Evolutionary conservation across 345 rosid genomes (phyloP).

Genomic region (Nephelium lappaceum): DNA sequence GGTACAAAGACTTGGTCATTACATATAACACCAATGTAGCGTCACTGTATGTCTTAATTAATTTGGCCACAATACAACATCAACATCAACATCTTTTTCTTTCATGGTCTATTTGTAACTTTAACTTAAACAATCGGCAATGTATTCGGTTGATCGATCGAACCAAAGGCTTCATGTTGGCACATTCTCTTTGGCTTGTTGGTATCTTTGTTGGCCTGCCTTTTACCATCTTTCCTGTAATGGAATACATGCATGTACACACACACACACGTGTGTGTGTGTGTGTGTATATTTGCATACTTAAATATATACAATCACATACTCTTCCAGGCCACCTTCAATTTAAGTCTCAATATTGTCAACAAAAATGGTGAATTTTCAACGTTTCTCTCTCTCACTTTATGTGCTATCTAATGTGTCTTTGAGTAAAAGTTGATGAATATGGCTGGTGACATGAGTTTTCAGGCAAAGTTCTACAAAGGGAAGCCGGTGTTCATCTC

Average conservation of each 20-base stretch:
- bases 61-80: neutral
- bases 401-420: neutral
- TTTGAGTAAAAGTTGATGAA: neutral
- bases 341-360: constrained; percentile 18
- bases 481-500: constrained; percentile 40
- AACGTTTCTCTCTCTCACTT: neutral
- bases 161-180: constrained; percentile 13
- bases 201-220: neutral
- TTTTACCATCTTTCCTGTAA: neutral
- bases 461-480: constrained; percentile 42
- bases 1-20: neutral
- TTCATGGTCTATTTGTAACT: neutral
- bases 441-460: neutral
- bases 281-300: no score
- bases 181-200: constrained; percentile 3
- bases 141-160: neutral
- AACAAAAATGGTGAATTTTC: constrained; percentile 28
- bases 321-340: neutral
- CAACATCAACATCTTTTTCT: no score
- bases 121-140: neutral
- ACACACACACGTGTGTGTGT: neutral
- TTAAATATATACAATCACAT: neutral
- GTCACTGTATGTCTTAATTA: neutral
- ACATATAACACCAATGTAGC: neutral
- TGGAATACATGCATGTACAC: neutral